Conservation (phyloP, 2,329 filamentous ascomycete genomes). For the Cladosporium sphaerospermum region DNA sequence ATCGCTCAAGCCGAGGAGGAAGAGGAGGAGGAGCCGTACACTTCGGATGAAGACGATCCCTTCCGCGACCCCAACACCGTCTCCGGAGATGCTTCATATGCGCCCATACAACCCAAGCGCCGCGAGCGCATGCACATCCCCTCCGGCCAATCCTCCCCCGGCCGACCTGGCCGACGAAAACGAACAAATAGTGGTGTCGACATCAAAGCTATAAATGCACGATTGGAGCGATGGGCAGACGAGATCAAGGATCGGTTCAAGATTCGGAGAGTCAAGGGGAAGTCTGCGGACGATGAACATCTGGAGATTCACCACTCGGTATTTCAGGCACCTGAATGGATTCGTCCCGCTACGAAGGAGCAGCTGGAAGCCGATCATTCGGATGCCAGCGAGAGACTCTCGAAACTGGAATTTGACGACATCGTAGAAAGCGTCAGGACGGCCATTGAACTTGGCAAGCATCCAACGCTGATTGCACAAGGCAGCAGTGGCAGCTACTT, state of each 20-base stretch:
- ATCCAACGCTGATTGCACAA: constrained; percentile 93
- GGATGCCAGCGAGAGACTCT: constrained; percentile 53
- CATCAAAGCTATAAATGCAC: constrained; percentile 95
- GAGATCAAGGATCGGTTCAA: constrained; percentile 98
- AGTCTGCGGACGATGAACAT: constrained; percentile 70
- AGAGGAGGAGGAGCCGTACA: constrained; percentile 36
- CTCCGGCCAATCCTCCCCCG: constrained; percentile 27
- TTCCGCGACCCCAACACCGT: constrained; percentile 18
- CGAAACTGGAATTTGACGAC: constrained; percentile 74
- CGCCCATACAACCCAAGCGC: constrained; percentile 41
- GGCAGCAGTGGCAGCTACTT: constrained; percentile 98
- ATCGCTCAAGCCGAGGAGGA: constrained; percentile 49
- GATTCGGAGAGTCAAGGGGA: constrained; percentile 68
- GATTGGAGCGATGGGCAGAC: constrained; percentile 92
- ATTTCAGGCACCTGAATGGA: constrained; percentile 85
- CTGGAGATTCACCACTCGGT: constrained; percentile 97
- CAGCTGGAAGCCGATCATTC: constrained; percentile 54
- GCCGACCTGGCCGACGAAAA: constrained; percentile 39
- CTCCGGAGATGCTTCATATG: constrained; percentile 24
- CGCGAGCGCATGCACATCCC: constrained; percentile 40
- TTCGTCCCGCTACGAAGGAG: constrained; percentile 72
- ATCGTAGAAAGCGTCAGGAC: constrained; percentile 83
- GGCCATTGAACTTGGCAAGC: constrained; percentile 83
- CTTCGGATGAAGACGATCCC: constrained; percentile 35
- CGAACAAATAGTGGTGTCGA: constrained; percentile 86